phyloP scores from a whole-genome alignment of 768 basidiomycete species.

The Lactarius indigo region DNA sequence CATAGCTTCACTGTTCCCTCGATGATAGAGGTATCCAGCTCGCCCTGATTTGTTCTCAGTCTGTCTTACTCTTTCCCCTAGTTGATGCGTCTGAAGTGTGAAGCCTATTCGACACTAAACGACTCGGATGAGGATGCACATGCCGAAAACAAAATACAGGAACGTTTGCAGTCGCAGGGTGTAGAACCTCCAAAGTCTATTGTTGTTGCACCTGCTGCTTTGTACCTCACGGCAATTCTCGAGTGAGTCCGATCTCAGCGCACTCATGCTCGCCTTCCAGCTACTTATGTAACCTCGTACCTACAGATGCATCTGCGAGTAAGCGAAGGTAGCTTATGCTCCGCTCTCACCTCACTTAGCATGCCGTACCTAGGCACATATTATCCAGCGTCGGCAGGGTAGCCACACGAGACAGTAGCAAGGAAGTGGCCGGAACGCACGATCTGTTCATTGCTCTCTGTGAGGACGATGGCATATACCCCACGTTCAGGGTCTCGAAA shows the following conservation, averaged over 20 bases:
- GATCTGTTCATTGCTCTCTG: slow-evolving; percentile 87
- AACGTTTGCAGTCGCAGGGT: slow-evolving; percentile 48
- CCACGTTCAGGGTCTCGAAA: slow-evolving; percentile 81
- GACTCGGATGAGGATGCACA: slow-evolving; percentile 73
- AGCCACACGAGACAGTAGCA: slow-evolving; percentile 79
- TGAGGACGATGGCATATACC: slow-evolving; percentile 86
- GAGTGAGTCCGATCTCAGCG: slow-evolving; percentile 58
- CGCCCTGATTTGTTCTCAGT: slow-evolving; percentile 2
- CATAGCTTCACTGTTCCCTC: slow-evolving; percentile 66
- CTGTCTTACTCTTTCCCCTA: slow-evolving; percentile 32
- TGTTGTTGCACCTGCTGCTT: slow-evolving; percentile 67
- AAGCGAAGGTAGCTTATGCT: slow-evolving; percentile 34
- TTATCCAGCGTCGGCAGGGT: slow-evolving; percentile 82
- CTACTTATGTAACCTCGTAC: slow-evolving; percentile 25
- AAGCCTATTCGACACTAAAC: slow-evolving; percentile 82
- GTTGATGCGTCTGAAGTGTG: slow-evolving; percentile 82
- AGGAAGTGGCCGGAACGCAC: slow-evolving; percentile 66
- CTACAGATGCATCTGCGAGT: slow-evolving; percentile 83
- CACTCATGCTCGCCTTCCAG: not conserved
- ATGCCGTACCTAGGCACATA: slow-evolving; percentile 58
- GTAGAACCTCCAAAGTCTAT: slow-evolving; percentile 46
- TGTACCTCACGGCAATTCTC: slow-evolving; percentile 89
- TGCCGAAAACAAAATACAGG: slow-evolving; percentile 59
- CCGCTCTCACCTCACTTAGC: slow-evolving; percentile 14
- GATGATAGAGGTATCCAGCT: slow-evolving; percentile 64